phyloP scores from a whole-genome alignment of 1,139 yeast species.

The Taphrina betulina region DNA sequence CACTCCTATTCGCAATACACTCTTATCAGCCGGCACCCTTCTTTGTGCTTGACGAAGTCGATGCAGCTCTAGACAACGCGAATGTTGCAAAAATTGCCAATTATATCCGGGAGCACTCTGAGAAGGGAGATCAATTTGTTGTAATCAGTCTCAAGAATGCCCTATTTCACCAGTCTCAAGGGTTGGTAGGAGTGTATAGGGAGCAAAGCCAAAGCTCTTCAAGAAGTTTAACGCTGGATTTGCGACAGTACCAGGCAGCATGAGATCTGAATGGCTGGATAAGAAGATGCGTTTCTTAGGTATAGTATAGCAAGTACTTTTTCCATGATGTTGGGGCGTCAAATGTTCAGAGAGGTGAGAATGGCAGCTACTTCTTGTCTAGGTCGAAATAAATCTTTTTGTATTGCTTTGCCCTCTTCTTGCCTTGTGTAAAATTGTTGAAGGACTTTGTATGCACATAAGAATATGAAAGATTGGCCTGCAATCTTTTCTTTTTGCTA shows the following conservation, averaged over 20 bases:
- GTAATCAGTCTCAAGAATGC: slow-evolving; percentile 89
- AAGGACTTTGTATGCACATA: too few species aligned
- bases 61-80: slow-evolving; percentile 90
- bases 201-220: slow-evolving; percentile 78
- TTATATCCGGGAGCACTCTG: slow-evolving; percentile 74
- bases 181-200: slow-evolving; percentile 88
- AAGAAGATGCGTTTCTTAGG: not conserved
- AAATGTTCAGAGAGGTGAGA: not conserved
- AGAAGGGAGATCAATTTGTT: slow-evolving; percentile 82
- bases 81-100: slow-evolving; percentile 83
- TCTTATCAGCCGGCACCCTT: slow-evolving; percentile 92
- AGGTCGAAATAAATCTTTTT: not conserved
- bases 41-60: slow-evolving; percentile 93
- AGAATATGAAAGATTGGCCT: too few species aligned
- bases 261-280: not conserved
- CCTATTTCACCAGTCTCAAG: slow-evolving; percentile 82
- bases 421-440: not conserved
- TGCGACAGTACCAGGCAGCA: not conserved
- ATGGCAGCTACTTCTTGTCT: not conserved
- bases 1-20: slow-evolving; percentile 85
- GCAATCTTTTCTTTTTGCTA: too few species aligned
- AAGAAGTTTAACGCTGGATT: slow-evolving; percentile 68
- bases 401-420: not conserved
- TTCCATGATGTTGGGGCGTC: not conserved
- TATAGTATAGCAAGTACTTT: not conserved